These are phyloP conservation scores for Globisporangium spiculum DNA, from an alignment of 352 stramenopile species.

Conservation along the genomic window DNA sequence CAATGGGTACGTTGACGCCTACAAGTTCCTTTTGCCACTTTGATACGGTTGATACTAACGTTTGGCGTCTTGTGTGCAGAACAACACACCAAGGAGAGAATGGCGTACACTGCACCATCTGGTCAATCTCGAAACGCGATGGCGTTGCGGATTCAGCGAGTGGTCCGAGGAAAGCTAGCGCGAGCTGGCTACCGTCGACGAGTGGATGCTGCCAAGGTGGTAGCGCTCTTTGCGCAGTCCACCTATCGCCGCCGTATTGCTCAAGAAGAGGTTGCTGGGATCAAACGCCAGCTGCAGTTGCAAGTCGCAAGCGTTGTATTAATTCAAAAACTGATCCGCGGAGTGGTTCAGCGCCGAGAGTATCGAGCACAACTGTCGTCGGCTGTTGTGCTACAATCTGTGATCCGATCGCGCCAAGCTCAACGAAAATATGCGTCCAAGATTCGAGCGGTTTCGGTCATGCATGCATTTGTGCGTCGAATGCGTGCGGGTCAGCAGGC, in stretches of 20 bases:
- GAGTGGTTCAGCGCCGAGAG: conserved; percentile 28
- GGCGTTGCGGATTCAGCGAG: conserved; percentile 42
- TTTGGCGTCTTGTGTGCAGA: neutral
- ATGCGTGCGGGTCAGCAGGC: conserved; percentile 19
- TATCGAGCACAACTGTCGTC: conserved; percentile 31
- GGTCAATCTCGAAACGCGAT: conserved; percentile 37
- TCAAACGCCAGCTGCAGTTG: conserved; percentile 25
- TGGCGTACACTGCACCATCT: conserved; percentile 11
- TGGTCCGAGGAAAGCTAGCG: conserved; percentile 35
- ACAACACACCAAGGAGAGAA: conserved; percentile 19
- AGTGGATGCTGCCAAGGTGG: conserved; percentile 21
- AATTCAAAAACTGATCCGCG: conserved; percentile 42
- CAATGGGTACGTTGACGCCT: conserved; percentile 6
- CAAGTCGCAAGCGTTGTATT: conserved; percentile 27
- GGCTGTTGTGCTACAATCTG: conserved; percentile 34
- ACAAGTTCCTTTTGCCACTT: too few relatives aligned
- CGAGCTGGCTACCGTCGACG: conserved; percentile 29
- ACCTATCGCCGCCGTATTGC: conserved; percentile 33
- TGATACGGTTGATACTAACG: neutral
- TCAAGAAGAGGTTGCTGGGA: conserved; percentile 22
- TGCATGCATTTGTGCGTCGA: conserved; percentile 30
- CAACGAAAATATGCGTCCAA: conserved; percentile 24
- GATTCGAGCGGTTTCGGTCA: conserved; percentile 24
- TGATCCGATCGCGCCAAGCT: conserved; percentile 30
- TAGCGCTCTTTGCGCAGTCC: conserved; percentile 36